Evolutionary conservation across 2,329 filamentous ascomycete genomes (phyloP).

Genomic region (Verruconis gallopava): DNA sequence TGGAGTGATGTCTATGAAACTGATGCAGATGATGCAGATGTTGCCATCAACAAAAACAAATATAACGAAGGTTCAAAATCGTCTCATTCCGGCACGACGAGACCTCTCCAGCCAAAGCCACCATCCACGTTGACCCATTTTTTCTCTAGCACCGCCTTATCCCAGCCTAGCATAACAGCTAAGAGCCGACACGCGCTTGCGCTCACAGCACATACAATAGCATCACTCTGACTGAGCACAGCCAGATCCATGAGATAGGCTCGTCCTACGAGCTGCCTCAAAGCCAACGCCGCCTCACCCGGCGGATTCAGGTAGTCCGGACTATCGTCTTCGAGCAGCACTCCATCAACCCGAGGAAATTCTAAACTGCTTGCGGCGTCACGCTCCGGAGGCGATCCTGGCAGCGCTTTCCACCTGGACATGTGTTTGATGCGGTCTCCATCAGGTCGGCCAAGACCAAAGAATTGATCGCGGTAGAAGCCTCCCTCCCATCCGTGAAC

Average conservation of each 20-base stretch:
- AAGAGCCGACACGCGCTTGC: constrained; percentile 55
- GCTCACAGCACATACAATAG: constrained; percentile 64
- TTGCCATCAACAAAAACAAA: too few relatives aligned
- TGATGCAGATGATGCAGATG: too few relatives aligned
- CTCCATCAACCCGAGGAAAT: constrained; percentile 24
- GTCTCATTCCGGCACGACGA: constrained; percentile 18
- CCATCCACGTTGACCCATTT: constrained; percentile 74
- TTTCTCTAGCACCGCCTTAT: constrained; percentile 45
- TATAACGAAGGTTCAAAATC: too few relatives aligned
- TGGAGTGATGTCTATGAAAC: too few relatives aligned
- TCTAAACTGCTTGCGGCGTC: constrained; percentile 24
- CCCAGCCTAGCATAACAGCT: constrained; percentile 81
- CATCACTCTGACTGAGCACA: constrained; percentile 56
- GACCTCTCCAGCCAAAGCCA: constrained; percentile 43
- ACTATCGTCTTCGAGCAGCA: constrained; percentile 8
- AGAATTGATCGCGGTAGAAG: constrained; percentile 73
- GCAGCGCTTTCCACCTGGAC: constrained; percentile 2
- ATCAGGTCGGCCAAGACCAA: constrained; percentile 48
- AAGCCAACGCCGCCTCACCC: constrained; percentile 36
- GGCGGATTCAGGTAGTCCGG: constrained; percentile 4
- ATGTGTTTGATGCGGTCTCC: neutral
- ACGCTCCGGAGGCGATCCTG: constrained; percentile 14
- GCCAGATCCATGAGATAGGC: constrained; percentile 72
- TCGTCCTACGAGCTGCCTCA: constrained; percentile 64
- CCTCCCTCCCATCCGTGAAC: constrained; percentile 79